Percentiles rank a stretch among this genome's conserved stretches.
These are phyloP conservation scores for Flaveria robusta DNA, from an alignment of 129 eudicot species.

Conservation along the genomic window DNA sequence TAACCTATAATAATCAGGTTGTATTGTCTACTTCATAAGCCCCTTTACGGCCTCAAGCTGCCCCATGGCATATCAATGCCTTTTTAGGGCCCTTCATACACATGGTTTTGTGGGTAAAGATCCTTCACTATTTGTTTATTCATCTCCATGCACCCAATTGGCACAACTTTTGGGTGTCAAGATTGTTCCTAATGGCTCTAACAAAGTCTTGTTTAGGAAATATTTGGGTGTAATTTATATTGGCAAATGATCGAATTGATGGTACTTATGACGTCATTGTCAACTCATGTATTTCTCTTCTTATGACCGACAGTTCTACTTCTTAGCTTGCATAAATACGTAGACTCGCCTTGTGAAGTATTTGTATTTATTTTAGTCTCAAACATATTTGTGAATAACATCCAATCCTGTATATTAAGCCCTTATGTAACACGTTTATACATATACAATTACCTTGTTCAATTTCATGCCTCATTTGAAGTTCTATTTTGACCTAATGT, in stretches of 20 bases:
- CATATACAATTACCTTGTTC: not conserved
- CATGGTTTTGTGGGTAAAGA: not conserved
- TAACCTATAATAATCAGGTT: not conserved
- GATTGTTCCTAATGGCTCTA: not conserved
- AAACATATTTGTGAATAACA: not conserved
- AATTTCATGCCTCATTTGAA: not conserved
- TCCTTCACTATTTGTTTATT: not conserved
- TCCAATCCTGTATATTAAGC: not conserved
- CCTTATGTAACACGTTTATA: too few relatives aligned
- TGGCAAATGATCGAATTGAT: not conserved
- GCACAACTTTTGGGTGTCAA: too few relatives aligned
- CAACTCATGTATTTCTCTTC: not conserved
- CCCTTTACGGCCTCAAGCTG: not conserved
- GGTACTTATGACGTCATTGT: not conserved
- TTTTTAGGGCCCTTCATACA: not conserved
- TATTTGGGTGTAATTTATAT: not conserved
- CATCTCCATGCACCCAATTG: not conserved
- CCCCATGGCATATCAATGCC: not conserved
- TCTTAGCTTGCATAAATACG: not conserved
- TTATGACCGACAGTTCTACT: not conserved
- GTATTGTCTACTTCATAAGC: not conserved
- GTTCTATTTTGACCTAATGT: not conserved
- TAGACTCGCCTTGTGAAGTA: not conserved
- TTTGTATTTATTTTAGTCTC: not conserved
- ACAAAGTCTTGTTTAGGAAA: not conserved